Percentiles rank a stretch among this genome's conserved stretches.
Evolutionary conservation across 2,329 filamentous ascomycete species (phyloP).

Genomic region (Phyllosticta ampelicida): DNA sequence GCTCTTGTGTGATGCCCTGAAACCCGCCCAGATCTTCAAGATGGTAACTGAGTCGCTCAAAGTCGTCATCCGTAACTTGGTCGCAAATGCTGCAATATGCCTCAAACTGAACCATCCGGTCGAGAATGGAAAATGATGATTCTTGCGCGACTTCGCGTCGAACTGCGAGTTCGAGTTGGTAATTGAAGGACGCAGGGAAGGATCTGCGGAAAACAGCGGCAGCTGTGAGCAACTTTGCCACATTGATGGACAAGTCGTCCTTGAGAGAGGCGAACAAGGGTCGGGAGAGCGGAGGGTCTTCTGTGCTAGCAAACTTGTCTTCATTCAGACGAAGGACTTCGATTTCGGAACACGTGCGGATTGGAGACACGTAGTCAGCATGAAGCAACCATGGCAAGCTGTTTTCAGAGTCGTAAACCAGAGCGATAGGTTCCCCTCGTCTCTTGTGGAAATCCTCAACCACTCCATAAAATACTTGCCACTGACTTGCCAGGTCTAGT

Average conservation of each 20-base stretch:
- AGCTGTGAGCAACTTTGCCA: slow-evolving; percentile 55
- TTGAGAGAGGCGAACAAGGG: slow-evolving; percentile 31
- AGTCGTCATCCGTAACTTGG: slow-evolving; percentile 74
- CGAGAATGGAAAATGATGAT: slow-evolving; percentile 44
- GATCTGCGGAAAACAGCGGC: slow-evolving; percentile 59
- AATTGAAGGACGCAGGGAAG: slow-evolving; percentile 58
- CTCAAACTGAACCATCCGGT: slow-evolving; percentile 68
- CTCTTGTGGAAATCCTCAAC: slow-evolving; percentile 78
- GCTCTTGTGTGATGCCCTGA: slow-evolving; percentile 38
- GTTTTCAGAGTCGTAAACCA: slow-evolving; percentile 60
- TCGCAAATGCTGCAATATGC: slow-evolving; percentile 68
- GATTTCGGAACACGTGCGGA: slow-evolving; percentile 67
- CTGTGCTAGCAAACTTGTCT: slow-evolving; percentile 26
- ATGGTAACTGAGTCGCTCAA: slow-evolving; percentile 54
- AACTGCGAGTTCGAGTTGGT: slow-evolving; percentile 57
- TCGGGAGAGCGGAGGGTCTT: slow-evolving; percentile 14
- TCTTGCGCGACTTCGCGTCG: slow-evolving; percentile 66
- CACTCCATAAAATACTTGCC: slow-evolving; percentile 81
- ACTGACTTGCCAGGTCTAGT: slow-evolving; percentile 65
- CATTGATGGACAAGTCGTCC: slow-evolving; percentile 43
- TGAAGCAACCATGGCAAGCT: slow-evolving; percentile 76
- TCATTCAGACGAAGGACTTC: slow-evolving; percentile 67
- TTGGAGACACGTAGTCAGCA: slow-evolving; percentile 67
- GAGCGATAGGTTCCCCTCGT: slow-evolving; percentile 67
- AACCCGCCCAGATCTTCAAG: slow-evolving; percentile 55